Conservation (phyloP, 129 eudicot species). For the Mikania micrantha region DNA sequence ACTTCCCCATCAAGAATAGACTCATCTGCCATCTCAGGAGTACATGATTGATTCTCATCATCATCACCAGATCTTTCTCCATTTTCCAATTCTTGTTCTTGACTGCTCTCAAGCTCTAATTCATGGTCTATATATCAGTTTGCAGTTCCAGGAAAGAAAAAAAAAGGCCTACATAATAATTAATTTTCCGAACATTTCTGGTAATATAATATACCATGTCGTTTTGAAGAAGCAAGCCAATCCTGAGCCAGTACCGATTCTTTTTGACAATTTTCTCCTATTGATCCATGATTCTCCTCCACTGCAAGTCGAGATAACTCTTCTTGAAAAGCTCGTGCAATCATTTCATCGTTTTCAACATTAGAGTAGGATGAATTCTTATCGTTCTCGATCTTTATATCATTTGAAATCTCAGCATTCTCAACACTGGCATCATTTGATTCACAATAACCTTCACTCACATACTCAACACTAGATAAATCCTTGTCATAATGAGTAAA, state of each 20-base stretch:
- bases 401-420: slow-evolving; percentile 23
- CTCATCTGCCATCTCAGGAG: slow-evolving; percentile 65
- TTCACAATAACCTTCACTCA: slow-evolving; percentile 46
- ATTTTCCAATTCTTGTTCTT: slow-evolving; percentile 19
- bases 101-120: slow-evolving; percentile 17
- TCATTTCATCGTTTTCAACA: slow-evolving; percentile 61
- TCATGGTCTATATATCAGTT: background rate
- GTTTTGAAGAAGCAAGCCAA: slow-evolving; percentile 38
- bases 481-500: slow-evolving; percentile 47
- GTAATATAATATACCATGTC: slow-evolving; percentile 27
- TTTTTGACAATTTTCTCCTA: slow-evolving; percentile 19
- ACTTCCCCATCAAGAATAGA: slow-evolving; percentile 65
- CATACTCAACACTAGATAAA: slow-evolving; percentile 43
- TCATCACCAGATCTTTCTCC: too few relatives aligned
- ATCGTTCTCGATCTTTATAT: slow-evolving; percentile 26
- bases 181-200: background rate
- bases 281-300: slow-evolving; percentile 30
- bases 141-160: background rate
- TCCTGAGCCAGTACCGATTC: slow-evolving; percentile 43
- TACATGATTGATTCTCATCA: too few relatives aligned
- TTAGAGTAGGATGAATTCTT: background rate
- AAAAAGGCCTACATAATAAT: background rate
- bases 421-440: slow-evolving; percentile 19
- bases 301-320: slow-evolving; percentile 42
- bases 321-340: slow-evolving; percentile 63